Conservation (phyloP, 1,139 yeast genomes). For the Saccharomyces hybrid region DNA sequence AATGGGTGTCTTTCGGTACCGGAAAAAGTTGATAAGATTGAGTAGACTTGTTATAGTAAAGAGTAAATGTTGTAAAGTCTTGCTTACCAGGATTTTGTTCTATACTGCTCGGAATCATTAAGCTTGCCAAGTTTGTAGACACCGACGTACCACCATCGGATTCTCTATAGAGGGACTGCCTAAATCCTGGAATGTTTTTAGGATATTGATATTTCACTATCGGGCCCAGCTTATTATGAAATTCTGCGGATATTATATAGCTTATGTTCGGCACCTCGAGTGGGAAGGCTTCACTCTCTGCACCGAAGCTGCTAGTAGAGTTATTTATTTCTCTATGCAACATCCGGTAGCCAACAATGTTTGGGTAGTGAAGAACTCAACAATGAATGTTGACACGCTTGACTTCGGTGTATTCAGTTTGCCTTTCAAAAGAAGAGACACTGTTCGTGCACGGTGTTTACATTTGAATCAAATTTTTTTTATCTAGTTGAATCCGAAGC, state of each 20-base stretch:
- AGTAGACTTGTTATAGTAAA: slow-evolving; percentile 17
- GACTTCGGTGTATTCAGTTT: neutral
- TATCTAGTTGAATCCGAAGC: neutral
- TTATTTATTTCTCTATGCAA: neutral
- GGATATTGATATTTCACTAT: slow-evolving; percentile 24
- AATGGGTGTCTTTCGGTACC: slow-evolving; percentile 2
- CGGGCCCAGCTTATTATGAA: slow-evolving; percentile 28
- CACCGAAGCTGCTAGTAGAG: neutral
- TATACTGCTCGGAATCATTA: slow-evolving; percentile 27
- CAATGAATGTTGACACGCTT: neutral
- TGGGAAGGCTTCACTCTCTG: neutral
- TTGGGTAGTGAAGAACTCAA: neutral
- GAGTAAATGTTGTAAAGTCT: slow-evolving; percentile 25
- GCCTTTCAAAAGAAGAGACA: neutral
- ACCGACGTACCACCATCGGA: neutral
- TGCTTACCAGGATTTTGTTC: slow-evolving; percentile 21
- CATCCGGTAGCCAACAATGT: neutral
- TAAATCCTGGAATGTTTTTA: slow-evolving; percentile 20
- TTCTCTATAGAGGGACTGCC: slow-evolving; percentile 5
- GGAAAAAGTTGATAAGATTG: slow-evolving; percentile 21
- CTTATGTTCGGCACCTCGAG: slow-evolving; percentile 11
- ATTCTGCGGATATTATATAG: slow-evolving; percentile 26
- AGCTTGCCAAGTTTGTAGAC: slow-evolving; percentile 19
- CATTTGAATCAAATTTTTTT: neutral
- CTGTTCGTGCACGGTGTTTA: neutral